Base-by-base conservation (phyloP, 2,329 filamentous ascomycete genomes). In the Fusarium coicis region DNA sequence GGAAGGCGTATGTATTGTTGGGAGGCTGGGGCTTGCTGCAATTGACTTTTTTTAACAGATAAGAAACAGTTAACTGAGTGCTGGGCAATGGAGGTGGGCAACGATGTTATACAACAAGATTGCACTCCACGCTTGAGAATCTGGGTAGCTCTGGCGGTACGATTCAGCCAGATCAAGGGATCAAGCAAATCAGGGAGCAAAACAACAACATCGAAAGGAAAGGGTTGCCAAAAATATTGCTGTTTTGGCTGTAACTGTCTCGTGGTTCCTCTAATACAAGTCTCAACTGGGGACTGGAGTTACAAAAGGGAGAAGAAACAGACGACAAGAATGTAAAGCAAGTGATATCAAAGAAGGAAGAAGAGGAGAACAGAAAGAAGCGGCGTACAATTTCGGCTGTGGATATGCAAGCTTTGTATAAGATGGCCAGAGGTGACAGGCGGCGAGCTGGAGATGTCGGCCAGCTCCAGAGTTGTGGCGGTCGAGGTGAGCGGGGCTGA, bases 391-490 rank as follows among this genome's bases (percentile, higher is more conserved):
- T 70, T 71, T 77, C 66, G 66, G 61, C 62, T 73, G 72, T 66
- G 72, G 74, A 74, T 46, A 32, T 67, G 73, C 68, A 72, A 64
- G 65, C 70, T 72, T 74, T 74, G 70, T 77, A 74, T 75, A 74
- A 76, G 70, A 68, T 69, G 63, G 64, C 63, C 52, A 63, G 52
- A 58, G 63, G 56, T 73, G 68, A 63, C 62, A 54, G 64, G 58
- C 63, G 53, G 71, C 75, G 80, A 84, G 84, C 84, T 85, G 83
- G 84, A 83, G 79, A 81, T 85, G 83, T 80, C 83, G 83, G 81
- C 83, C 83, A 85, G 84, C 83, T 83, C 77, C 80, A 84, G 80
- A 80, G 79, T 73, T 77, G 79, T 78, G 80, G 78, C 76, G 78
- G 79, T 78, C 79, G 80, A 81, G 78, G 77, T 68, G 79, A 81